These are phyloP conservation scores for Pyrus hybrid DNA, from an alignment of 331 rosid genomes.

Conservation along the genomic window DNA sequence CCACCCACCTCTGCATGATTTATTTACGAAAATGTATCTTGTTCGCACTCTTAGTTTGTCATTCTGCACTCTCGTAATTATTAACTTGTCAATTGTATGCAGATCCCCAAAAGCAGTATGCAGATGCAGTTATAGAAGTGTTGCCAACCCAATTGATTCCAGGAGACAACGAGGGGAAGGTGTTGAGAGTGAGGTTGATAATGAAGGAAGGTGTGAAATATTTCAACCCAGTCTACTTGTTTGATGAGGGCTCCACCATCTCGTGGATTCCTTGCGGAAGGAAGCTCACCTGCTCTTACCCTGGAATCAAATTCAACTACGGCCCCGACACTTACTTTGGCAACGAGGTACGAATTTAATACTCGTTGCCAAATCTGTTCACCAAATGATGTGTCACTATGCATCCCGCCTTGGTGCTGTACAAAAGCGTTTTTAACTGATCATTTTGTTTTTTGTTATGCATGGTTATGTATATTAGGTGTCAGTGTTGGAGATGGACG, in stretches of 20 bases:
- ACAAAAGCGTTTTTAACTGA: neutral
- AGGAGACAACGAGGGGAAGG: slow-evolving; percentile 89
- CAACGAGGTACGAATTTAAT: slow-evolving; percentile 47
- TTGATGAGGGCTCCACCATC: slow-evolving; percentile 90
- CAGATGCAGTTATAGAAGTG: slow-evolving; percentile 97
- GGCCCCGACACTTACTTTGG: slow-evolving; percentile 75
- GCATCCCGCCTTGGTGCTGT: too few species aligned
- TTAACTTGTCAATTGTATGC: neutral
- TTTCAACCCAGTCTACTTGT: slow-evolving; percentile 86
- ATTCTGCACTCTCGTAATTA: too few species aligned
- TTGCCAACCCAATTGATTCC: slow-evolving; percentile 84
- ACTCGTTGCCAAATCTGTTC: neutral
- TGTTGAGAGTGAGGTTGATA: slow-evolving; percentile 79
- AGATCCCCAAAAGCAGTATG: slow-evolving; percentile 97
- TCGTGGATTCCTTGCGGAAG: slow-evolving; percentile 99
- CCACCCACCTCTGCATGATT: neutral
- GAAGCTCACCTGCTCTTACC: slow-evolving; percentile 97
- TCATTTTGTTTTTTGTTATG: neutral
- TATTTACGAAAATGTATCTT: too few species aligned
- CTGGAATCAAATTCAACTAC: slow-evolving; percentile 88
- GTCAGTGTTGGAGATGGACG: slow-evolving; percentile 94
- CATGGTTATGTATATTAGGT: slow-evolving; percentile 35
- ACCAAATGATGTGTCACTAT: too few species aligned
- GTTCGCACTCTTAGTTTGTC: too few species aligned
- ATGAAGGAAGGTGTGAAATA: slow-evolving; percentile 80